Evolutionary conservation across 768 basidiomycete species (phyloP).

Genomic region (Trametes villosa): DNA sequence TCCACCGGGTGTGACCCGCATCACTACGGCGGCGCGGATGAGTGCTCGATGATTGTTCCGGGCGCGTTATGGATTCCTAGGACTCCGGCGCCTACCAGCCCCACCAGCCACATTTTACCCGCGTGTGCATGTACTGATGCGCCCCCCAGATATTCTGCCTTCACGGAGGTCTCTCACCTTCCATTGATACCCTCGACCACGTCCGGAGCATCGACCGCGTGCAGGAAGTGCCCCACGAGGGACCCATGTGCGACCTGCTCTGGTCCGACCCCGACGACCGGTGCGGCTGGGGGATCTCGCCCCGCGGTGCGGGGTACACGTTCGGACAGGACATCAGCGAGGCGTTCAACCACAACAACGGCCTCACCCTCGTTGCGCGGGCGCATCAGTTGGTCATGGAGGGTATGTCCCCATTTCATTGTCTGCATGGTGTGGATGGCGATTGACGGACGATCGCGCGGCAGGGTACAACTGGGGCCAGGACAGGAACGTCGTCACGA

Average conservation of each 20-base stretch:
- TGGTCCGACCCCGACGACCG: conserved; percentile 99
- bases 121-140: not conserved
- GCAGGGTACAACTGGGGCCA: conserved; percentile 96
- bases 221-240: conserved; percentile 99
- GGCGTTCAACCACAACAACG: conserved; percentile 99
- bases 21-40: not conserved
- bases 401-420: conserved; percentile 54
- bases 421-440: too few species aligned
- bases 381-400: conserved; percentile 98
- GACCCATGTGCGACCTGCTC: conserved; percentile 98
- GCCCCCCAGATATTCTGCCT: conserved; percentile 90
- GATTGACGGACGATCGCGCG: not conserved
- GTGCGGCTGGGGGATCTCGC: conserved; percentile 99
- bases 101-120: conserved; percentile 2
- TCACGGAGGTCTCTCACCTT: conserved; percentile 96
- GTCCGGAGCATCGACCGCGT: conserved; percentile 98
- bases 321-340: conserved; percentile 99
- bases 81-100: conserved; percentile 5
- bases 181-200: conserved; percentile 99
- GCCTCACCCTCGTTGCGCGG: conserved; percentile 91
- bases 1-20: too few species aligned
- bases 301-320: conserved; percentile 97
- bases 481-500: conserved; percentile 98
- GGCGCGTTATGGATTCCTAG: not conserved
- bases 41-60: not conserved